Percentiles rank a stretch among this genome's conserved stretches.
phyloP scores from a whole-genome alignment of 805 yeast genomes.

The Cyberlindnera sargentensis region DNA sequence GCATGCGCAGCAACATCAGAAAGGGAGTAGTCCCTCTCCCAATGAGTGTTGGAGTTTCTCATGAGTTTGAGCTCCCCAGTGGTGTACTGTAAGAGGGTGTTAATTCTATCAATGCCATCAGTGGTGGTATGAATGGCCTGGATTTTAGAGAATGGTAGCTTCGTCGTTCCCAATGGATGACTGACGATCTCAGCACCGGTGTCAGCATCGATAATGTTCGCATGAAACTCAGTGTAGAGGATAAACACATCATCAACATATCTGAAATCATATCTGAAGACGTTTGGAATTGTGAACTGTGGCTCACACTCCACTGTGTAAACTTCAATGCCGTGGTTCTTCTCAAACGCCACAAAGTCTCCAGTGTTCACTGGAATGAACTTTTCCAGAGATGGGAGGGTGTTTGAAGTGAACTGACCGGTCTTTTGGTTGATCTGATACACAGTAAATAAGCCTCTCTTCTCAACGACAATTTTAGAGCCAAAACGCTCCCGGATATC shows the following conservation, averaged over 20 bases:
- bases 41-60: conserved; percentile 16
- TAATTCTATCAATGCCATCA: conserved; percentile 11
- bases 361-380: conserved; percentile 17
- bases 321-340: conserved; percentile 16
- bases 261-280: conserved; percentile 17
- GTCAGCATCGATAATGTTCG: conserved; percentile 19
- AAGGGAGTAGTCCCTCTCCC: conserved; percentile 41
- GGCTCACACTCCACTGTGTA: conserved; percentile 4
- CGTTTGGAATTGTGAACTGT: conserved; percentile 17
- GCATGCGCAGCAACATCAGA: conserved; percentile 30
- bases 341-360: conserved; percentile 16
- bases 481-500: conserved; percentile 19
- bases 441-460: conserved; percentile 3
- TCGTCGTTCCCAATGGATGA: conserved; percentile 11
- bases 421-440: conserved; percentile 8
- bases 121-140: conserved; percentile 3
- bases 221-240: conserved; percentile 17
- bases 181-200: conserved; percentile 20
- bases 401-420: conserved; percentile 6
- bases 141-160: conserved; percentile 9
- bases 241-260: conserved; percentile 14
- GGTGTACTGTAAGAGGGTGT: conserved; percentile 9
- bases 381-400: conserved; percentile 5
- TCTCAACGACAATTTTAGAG: conserved; percentile 16
- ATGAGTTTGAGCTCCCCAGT: conserved; percentile 8